phyloP scores from a whole-genome alignment of 202 grass and related monocot genomes.

The Bolboschoenoplectus hybrid region DNA sequence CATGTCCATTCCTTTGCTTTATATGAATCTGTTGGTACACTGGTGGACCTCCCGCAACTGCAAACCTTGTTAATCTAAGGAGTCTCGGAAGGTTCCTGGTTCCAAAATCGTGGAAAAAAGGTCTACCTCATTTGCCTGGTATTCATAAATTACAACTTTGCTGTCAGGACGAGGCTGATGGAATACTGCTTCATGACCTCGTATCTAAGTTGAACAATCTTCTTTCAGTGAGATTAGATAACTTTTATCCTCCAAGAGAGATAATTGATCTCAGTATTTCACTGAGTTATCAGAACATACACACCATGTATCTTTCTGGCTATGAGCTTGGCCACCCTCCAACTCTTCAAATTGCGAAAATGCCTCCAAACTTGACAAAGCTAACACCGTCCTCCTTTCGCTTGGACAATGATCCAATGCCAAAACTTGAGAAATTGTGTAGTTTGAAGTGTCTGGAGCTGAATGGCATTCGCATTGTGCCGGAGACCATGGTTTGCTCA shows the following conservation, averaged over 20 bases:
- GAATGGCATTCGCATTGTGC: not conserved
- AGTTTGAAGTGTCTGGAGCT: constrained; percentile 8
- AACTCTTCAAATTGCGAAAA: too few species aligned
- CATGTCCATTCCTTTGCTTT: not conserved
- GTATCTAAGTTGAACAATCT: not conserved
- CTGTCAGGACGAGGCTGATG: not conserved
- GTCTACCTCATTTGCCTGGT: not conserved
- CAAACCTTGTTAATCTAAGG: not conserved
- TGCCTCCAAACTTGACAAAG: too few species aligned
- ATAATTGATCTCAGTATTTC: not conserved
- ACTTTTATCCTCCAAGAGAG: not conserved
- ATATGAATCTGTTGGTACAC: not conserved
- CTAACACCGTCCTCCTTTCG: not conserved
- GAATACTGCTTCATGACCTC: not conserved
- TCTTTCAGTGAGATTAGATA: not conserved
- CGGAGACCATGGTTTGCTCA: not conserved
- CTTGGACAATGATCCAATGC: constrained; percentile 12
- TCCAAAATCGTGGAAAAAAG: constrained; percentile 9
- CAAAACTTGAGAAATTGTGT: not conserved
- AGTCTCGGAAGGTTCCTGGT: not conserved
- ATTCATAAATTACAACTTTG: not conserved
- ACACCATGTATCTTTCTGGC: constrained; percentile 18
- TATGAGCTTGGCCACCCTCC: not conserved
- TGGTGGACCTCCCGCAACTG: not conserved
- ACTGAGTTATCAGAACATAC: constrained; percentile 10